Base-by-base conservation (phyloP, 257 asterid genomes). In the Plantago ovata region DNA sequence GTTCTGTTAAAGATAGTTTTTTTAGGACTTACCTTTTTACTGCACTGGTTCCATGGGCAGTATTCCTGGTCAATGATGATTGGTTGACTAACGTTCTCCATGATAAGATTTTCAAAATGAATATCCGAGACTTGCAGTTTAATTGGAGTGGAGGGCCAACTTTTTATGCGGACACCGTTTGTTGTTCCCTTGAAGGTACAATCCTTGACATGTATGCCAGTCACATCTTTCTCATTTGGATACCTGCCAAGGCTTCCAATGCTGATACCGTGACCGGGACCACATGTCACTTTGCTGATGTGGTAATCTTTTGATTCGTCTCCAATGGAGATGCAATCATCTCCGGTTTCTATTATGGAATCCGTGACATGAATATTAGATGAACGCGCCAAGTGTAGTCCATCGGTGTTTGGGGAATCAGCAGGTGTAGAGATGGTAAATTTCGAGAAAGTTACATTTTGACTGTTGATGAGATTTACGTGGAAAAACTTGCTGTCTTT, bases 191-290 rank as follows among this genome's bases (percentile, higher is more conserved):
- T 59, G 3, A 67, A 33, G 3, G 65, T 59, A 45, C 72, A 66
- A 3, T 66, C 58, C 72, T 19, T 36, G 5, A 67, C 21, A 41
- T 60, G 49, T 24, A 67, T 19, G 1, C 66, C 72, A 0, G n/a
- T 9, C 24, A 67, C 61, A 10, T 49, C 60, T 6, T 20, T 20
- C 44, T 67, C 72, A 9, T 20, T 22, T 20, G 20, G 40, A 3
- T 19, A 6, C 53, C 36, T 51, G 10, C 62, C 62, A 9, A 67
- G 61, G 40, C 72, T 67, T 10, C 72, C 66, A 1, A 59, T 38
- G 7, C 72, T 67, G 24, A 67, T 59, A 6, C 72, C 72, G 7
- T 66, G 66, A 0, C 72, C 66, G 8, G 66, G 72, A 3, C 72
- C 66, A 39, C 66, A 67, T 3, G 15, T n/a, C 13, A 67, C 61